These are phyloP conservation scores for Colletotrichum somersetense DNA, from an alignment of 2,329 filamentous ascomycete genomes.

Conservation along the genomic window DNA sequence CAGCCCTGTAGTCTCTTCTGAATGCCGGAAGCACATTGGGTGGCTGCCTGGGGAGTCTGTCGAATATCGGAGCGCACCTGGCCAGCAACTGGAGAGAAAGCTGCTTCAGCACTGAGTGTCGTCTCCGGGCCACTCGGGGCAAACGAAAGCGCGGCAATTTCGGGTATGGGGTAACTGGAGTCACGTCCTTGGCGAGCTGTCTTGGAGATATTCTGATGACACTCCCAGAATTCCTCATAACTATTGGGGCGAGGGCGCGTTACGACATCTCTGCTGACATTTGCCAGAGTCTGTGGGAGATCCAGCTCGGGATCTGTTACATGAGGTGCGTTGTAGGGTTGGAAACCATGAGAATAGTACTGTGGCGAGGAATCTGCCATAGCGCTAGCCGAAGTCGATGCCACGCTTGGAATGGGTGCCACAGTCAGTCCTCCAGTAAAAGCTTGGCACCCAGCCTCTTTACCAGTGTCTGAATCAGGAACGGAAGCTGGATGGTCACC, in stretches of 20 bases:
- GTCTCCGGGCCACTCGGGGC: not conserved
- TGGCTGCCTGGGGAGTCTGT: not conserved
- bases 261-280: not conserved
- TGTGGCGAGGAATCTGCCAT: not conserved
- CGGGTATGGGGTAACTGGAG: too few relatives aligned
- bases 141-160: not conserved
- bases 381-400: not conserved
- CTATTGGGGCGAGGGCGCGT: not conserved
- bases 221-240: slow-evolving; percentile 7
- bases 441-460: not conserved
- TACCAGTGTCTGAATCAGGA: not conserved
- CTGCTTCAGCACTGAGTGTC: not conserved
- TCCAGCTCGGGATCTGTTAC: not conserved
- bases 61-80: not conserved
- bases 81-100: not conserved
- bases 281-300: not conserved
- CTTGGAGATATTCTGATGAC: not conserved
- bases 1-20: too few relatives aligned
- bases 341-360: not conserved
- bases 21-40: too few relatives aligned
- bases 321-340: not conserved
- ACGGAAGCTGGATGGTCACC: not conserved
- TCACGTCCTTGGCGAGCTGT: too few relatives aligned
- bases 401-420: not conserved
- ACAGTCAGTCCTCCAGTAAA: not conserved